Base-by-base conservation (phyloP, 345 rosid genomes). In the Gossypium mustelinum region DNA sequence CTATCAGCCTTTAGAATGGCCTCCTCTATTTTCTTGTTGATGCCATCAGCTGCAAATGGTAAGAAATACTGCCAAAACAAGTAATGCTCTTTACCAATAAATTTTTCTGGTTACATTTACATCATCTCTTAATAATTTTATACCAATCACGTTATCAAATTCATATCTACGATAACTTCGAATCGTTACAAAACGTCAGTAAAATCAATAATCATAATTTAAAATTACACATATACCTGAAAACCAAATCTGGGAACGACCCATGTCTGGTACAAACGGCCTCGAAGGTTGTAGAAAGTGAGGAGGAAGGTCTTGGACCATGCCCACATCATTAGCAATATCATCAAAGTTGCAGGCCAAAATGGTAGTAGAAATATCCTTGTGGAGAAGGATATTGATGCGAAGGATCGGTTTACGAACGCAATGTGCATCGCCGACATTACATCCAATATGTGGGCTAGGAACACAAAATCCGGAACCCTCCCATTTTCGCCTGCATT, bases 391-490 rank as follows among this genome's bases (percentile, higher is more conserved):
- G 99, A 94, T 70, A 82, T 50, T 0, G 99, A 90, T 2, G 91
- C 86, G 18, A 82, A 57, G 8, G 92, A 82, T 70, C 97, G 77
- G 54, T 72, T 72, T 17, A 87, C 84, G 55, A 91, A 91, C 0
- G 97, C 92, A 6, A 79, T 86, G 50, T 96, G 99, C 86, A 90
- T 74, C 3, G 90, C 75, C 3, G 91, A 84, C 44, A 81, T 65
- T 1, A 96, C 43, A 74, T 96, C 99, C 16, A 96, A 94, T 4
- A 83, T 89, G 75, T 96, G 99, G 1, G 94, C 99, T 56, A 96
- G 81, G 90, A 95, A 96, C 70, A 96, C 99, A 24, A 96, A 96
- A 81, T 92, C 97, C 10, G 99, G 91, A 14, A 79, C 90, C 72
- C 85, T 88, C 68, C 74, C 76, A 0, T 75, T 8, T n/a, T 55